Base-by-base conservation (phyloP, 495 filamentous ascomycete species). In the Daldinia vernicosa region DNA sequence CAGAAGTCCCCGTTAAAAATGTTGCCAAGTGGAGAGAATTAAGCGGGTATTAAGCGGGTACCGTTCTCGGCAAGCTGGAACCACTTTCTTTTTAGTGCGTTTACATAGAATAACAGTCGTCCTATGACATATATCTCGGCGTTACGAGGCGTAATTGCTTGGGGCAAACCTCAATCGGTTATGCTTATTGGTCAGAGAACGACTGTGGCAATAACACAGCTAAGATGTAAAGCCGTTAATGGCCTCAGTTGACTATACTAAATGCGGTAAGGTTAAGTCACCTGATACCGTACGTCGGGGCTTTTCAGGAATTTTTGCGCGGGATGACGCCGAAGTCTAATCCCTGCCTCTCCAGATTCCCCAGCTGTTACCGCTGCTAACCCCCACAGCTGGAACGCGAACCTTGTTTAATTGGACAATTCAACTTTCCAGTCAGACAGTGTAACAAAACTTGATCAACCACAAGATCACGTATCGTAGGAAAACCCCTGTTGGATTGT, bases 21-120 rank as follows among this genome's bases (percentile, higher is more conserved):
- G 35, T 11, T 24, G 19, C 50, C 22, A 66, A 62, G 63, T 61
- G 57, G 28, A 59, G 35, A 27, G 1, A 33, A 27, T n/a, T n/a
- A n/a, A n/a, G n/a, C n/a, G n/a, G n/a, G 4, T 2, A 27, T 43
- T n/a, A 15, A n/a, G 51, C 56, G 62, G 50, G 50, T 66, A 51
- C 27, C 30, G 30, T 60, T 57, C 51, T 71, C 62, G 68, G 68
- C 27, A 62, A 62, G 12, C 56, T 54, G 59, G 60, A 32, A 43
- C 33, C 63, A 45, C 27, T 19, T 50, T 45, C 19, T 14, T 32
- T 63, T 28, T 27, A 52, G 59, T 57, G 12, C 12, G 33, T 35
- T 35, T 35, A n/a, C 45, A 14, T 62, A 63, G 56, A 32, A 22
- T 14, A 1, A 63, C 60, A 30, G 43, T 69, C 57, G 33, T 69